Percentiles rank a stretch among this genome's conserved stretches.
phyloP scores from a whole-genome alignment of 352 stramenopile species.

The Aphanomyces euteiches region DNA sequence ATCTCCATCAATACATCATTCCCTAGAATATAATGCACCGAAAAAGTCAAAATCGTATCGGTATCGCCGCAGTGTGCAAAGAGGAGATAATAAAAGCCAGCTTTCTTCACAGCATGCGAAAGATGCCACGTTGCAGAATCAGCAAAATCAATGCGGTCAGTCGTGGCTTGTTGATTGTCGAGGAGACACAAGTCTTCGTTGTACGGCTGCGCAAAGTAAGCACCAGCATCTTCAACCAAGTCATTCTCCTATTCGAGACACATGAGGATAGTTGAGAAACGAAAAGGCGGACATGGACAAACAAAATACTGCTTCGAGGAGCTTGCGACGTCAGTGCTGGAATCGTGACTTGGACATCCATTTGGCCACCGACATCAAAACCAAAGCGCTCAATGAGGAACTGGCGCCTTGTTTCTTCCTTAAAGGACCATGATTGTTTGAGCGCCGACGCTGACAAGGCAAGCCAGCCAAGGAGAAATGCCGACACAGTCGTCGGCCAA shows the following conservation, averaged over 20 bases:
- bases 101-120: constrained; percentile 25
- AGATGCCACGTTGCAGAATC: constrained; percentile 48
- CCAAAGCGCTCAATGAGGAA: constrained; percentile 91
- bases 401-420: constrained; percentile 58
- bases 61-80: constrained; percentile 69
- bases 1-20: too few species aligned
- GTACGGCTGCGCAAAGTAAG: constrained; percentile 38
- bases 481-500: background rate
- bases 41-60: constrained; percentile 82
- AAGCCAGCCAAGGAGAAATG: background rate
- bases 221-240: constrained; percentile 51
- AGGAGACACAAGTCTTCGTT: constrained; percentile 35
- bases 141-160: constrained; percentile 55
- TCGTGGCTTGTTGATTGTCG: constrained; percentile 30
- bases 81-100: constrained; percentile 87
- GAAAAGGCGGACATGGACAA: constrained; percentile 50
- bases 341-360: constrained; percentile 57
- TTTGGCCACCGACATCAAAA: constrained; percentile 56
- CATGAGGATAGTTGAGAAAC: background rate
- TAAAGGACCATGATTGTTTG: constrained; percentile 78
- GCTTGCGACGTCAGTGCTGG: constrained; percentile 21
- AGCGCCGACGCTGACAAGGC: constrained; percentile 33
- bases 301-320: constrained; percentile 42
- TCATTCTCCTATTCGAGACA: constrained; percentile 41
- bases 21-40: constrained; percentile 51